Evolutionary conservation across 306 rosid species (phyloP).

Genomic region (Sechiopsis laciniata): DNA sequence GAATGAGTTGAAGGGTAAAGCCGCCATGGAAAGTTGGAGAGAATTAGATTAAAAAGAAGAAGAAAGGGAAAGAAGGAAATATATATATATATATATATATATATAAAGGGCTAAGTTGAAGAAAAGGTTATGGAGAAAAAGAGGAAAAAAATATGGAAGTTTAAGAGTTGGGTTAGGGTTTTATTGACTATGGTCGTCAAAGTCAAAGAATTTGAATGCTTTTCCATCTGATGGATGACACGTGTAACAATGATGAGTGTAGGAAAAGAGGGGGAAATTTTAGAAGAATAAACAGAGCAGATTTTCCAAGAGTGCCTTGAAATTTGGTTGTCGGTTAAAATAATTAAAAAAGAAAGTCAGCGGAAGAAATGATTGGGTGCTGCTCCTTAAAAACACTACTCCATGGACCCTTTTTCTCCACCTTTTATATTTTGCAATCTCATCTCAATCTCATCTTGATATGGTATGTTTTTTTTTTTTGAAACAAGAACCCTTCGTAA

Average conservation of each 20-base stretch:
- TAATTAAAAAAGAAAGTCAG: constrained; percentile 33
- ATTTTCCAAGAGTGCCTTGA: constrained; percentile 17
- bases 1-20: constrained; percentile 49
- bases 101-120: no score
- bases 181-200: constrained; percentile 46
- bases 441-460: background rate
- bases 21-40: constrained; percentile 46
- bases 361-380: constrained; percentile 47
- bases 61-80: no score
- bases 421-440: background rate
- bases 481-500: no score
- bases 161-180: constrained; percentile 31
- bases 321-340: constrained; percentile 36
- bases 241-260: constrained; percentile 28
- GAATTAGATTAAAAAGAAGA: background rate
- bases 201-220: constrained; percentile 38
- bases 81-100: no score
- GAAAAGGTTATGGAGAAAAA: no score
- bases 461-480: background rate
- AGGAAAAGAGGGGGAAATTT: background rate
- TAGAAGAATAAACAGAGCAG: background rate
- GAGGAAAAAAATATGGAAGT: no score
- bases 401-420: background rate
- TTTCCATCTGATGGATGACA: constrained; percentile 31
- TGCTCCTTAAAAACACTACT: background rate